Evolutionary conservation across 805 yeast genomes (phyloP), one percentile per base, ranked within the genome.

Genomic region (Candida caryicola): DNA sequence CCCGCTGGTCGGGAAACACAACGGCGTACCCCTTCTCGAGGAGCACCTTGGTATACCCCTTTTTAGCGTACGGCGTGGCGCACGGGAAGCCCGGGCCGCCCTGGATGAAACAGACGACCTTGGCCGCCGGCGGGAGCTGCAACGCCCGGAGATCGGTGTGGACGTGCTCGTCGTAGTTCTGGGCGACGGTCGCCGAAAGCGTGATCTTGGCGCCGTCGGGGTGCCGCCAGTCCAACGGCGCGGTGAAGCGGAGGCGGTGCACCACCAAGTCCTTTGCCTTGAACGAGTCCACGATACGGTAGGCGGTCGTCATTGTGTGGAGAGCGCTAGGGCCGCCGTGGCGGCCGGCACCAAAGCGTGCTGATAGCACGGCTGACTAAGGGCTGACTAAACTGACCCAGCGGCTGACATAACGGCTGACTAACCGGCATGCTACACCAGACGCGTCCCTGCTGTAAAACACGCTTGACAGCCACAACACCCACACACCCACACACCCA

Each of bases 71-170:
- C 2, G 76, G 75, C 3, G 64, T 64, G 5, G 55, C 45, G 32
- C 76, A 60, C 2, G 72, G 71, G 39, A 68, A 73, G 1, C 81
- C 81, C 0, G 81, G 81, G 0, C 81, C 81, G 7, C 81, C 81
- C 51, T 75, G 79, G 27, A 76, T 48, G 43, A 59, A 76, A 15
- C 68, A 57, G 6, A 73, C 53, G 3, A 71, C 45, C 43, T 71
- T 69, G 1, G 66, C 53, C 12, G 49, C 49, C 4, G 45, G 33
- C 2, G 71, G 68, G 36, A 66, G 52, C 4, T 44, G 36, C 21
- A 29, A 34, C 17, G 33, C 37, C 17, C 15, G 21, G 17, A 30
- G 27, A 30, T 26, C 36, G 5, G 27, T n/a, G 34, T 58, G 63
- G 16, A 57, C 18, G 2, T 31, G 15, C 17, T 47, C 40, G 33